Percentiles rank a stretch among this genome's conserved stretches.
Conservation (phyloP, 2,329 filamentous ascomycete species). For the Juglanconis juglandina region DNA sequence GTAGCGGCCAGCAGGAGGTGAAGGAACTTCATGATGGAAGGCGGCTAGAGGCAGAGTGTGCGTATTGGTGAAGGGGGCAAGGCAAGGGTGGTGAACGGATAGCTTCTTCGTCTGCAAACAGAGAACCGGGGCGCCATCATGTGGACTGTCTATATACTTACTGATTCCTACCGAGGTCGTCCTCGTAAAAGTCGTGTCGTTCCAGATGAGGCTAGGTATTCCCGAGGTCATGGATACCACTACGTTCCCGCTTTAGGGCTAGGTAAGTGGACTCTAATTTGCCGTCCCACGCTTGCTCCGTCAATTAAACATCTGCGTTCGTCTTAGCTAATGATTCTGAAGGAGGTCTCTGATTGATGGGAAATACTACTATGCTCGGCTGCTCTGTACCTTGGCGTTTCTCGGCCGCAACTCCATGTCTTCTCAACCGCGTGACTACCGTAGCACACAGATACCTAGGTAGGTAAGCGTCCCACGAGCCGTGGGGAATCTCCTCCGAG, state of each 20-base stretch:
- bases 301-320: not conserved
- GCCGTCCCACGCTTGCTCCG: too few species aligned
- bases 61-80: not conserved
- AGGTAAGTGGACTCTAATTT: too few species aligned
- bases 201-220: not conserved
- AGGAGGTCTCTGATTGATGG: not conserved
- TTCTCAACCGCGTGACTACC: too few species aligned
- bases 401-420: not conserved
- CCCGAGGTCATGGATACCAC: not conserved
- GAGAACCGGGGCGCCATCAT: too few species aligned
- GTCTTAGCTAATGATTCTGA: not conserved
- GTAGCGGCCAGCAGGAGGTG: constrained; percentile 3
- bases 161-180: not conserved
- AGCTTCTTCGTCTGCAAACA: too few species aligned
- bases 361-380: not conserved
- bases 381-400: not conserved
- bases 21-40: constrained; percentile 4
- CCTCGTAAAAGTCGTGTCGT: not conserved
- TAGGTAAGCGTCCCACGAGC: too few species aligned
- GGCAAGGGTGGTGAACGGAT: too few species aligned
- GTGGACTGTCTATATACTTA: not conserved
- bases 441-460: too few species aligned
- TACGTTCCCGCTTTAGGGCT: not conserved
- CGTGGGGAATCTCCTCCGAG: too few species aligned
- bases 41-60: not conserved